Evolutionary conservation across 2,329 filamentous ascomycete species (phyloP), one percentile per base, ranked within the genome.

Genomic region (Gaeumannomyces tritici): DNA sequence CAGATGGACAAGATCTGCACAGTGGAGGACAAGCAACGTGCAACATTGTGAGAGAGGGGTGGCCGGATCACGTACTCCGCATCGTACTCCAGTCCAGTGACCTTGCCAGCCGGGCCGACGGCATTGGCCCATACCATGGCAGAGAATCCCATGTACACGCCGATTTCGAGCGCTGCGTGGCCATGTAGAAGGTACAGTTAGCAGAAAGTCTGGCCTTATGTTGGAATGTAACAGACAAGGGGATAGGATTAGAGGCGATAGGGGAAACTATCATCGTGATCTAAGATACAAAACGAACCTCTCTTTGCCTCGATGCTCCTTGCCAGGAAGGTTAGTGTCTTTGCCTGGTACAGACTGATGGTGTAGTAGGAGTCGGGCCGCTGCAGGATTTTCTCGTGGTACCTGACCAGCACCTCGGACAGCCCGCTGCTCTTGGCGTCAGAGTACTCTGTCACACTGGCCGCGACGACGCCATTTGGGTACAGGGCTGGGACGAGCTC

Each of bases 61-160:
- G 4, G 7, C 21, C 1, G 42, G 42, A 42, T 11, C 42, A 51
- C 42, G 42, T 56, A 81, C 66, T 79, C 74, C 29, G 71, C 65
- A 28, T 71, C 71, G 62, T 75, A 79, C 70, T 83, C 80, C 12
- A 83, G 74, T 15, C 75, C 73, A 2, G 75, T 74, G 59, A 81
- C 79, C 18, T 68, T 66, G 68, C 79, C 68, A 58, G 75, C 69
- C 2, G 73, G 72, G 0, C 79, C 79, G 4, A 79, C 73, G 33
- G 77, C 79, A 27, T 81, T 73, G 2, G 77, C 69, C 79, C 79
- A 81, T 21, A 78, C 73, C 67, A 81, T 73, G 66, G 73, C 71
- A n/a, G 79, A 81, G 69, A 79, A 80, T 55, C 79, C 79, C 27
- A 78, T 71, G 63, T 77, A 81, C 62, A 80, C 77, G 55, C 79